A percentile compares a stretch with the other conserved stretches of the same genome.
phyloP scores from a whole-genome alignment of 345 rosid genomes.

The Rhizophora apiculata region DNA sequence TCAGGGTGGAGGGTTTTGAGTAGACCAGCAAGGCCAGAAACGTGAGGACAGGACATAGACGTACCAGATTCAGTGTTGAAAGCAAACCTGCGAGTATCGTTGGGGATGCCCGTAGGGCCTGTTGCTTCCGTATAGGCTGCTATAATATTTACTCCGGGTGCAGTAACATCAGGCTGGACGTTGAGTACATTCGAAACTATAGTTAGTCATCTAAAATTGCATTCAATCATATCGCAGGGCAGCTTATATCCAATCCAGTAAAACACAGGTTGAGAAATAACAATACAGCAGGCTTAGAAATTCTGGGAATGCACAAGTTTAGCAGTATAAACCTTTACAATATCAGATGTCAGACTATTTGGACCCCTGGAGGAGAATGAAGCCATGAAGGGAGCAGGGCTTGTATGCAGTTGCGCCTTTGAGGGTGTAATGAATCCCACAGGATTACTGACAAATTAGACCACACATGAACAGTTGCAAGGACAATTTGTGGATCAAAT shows the following conservation, averaged over 20 bases:
- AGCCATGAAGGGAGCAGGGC: conserved; percentile 23
- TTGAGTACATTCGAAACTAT: neutral
- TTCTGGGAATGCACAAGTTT: too few relatives aligned
- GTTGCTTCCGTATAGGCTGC: conserved; percentile 3
- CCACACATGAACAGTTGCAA: neutral
- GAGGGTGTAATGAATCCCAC: conserved; percentile 2
- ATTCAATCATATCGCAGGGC: neutral
- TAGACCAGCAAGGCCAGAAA: conserved; percentile 11
- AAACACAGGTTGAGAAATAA: too few relatives aligned
- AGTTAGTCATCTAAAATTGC: neutral
- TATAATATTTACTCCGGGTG: conserved; percentile 13
- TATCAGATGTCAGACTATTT: conserved; percentile 2
- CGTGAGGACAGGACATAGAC: conserved; percentile 20
- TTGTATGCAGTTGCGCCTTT: neutral
- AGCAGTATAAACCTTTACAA: neutral
- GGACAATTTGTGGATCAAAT: neutral
- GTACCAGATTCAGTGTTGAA: conserved; percentile 12
- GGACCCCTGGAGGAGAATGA: conserved; percentile 28
- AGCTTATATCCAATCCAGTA: too few relatives aligned
- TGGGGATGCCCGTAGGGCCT: neutral
- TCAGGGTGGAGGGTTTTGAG: conserved; percentile 7
- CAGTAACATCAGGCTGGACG: conserved; percentile 21
- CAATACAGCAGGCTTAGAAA: neutral
- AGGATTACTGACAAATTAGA: conserved; percentile 25
- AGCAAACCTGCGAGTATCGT: neutral